Conservation (phyloP, 805 yeast species). For the Lipomyces kockii region DNA sequence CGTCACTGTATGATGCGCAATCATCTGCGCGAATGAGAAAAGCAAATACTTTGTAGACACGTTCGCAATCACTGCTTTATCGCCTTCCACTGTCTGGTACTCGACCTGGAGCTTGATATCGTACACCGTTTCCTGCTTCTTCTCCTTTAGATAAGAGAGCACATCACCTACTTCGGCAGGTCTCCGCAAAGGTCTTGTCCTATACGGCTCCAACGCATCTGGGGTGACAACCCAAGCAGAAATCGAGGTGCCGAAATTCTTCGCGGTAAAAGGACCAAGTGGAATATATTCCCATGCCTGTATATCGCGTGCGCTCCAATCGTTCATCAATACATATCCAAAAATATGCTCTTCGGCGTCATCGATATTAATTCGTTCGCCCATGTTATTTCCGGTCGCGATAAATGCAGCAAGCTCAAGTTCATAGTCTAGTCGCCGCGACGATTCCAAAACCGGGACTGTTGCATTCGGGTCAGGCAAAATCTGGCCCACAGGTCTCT, state of each 20-base stretch:
- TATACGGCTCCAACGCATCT: conserved; percentile 38
- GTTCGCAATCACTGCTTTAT: conserved; percentile 14
- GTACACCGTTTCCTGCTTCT: conserved; percentile 23
- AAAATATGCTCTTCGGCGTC: conserved; percentile 38
- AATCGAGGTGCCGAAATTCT: conserved; percentile 40
- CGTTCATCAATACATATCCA: conserved; percentile 41
- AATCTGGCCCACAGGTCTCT: conserved; percentile 39
- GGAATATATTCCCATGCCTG: conserved; percentile 43
- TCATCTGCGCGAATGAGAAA: conserved; percentile 40
- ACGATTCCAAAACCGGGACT: conserved; percentile 7
- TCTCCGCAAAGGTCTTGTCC: conserved; percentile 21
- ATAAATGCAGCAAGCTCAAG: conserved; percentile 40
- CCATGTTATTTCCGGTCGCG: conserved; percentile 34
- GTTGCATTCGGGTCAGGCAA: conserved; percentile 25
- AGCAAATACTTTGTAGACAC: conserved; percentile 33
- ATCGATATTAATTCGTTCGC: conserved; percentile 32
- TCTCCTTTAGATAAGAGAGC: conserved; percentile 35
- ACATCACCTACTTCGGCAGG: conserved; percentile 32
- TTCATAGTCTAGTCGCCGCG: conserved; percentile 37
- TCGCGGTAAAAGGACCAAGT: conserved; percentile 40
- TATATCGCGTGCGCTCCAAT: conserved; percentile 41
- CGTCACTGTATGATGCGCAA: conserved; percentile 40
- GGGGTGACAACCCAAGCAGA: conserved; percentile 40
- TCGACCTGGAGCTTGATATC: conserved; percentile 33
- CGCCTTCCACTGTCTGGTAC: conserved; percentile 12